Evolutionary conservation across 2,329 filamentous ascomycete species (phyloP).

Genomic region (Arthrinium puccinioides): DNA sequence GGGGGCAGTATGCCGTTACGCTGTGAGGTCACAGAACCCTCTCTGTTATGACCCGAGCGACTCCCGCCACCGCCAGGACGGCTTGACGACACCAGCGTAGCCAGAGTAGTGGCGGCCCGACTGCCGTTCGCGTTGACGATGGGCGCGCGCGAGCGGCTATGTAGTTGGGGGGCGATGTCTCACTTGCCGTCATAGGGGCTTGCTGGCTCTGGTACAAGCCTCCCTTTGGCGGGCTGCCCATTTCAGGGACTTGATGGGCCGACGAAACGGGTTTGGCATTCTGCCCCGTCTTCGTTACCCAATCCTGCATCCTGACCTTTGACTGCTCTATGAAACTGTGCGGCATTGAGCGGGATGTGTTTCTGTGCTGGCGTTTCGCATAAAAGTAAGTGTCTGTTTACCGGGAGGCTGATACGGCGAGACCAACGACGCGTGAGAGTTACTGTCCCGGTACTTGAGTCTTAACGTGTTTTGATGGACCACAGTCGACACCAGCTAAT

Average conservation of each 20-base stretch:
- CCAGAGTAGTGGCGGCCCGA: slow-evolving; percentile 13
- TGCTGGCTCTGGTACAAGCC: slow-evolving; percentile 11
- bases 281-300: slow-evolving; percentile 21
- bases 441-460: too few relatives aligned
- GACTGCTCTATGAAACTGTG: slow-evolving; percentile 23
- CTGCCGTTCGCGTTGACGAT: slow-evolving; percentile 21
- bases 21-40: slow-evolving; percentile 14
- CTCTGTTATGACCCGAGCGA: slow-evolving; percentile 14
- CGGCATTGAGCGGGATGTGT: slow-evolving; percentile 16
- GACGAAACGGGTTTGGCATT: slow-evolving; percentile 15
- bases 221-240: slow-evolving; percentile 14
- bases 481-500: slow-evolving; percentile 14
- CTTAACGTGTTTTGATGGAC: slow-evolving; percentile 16
- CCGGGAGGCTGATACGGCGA: slow-evolving; percentile 6
- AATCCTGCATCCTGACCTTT: slow-evolving; percentile 25
- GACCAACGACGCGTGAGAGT: not conserved
- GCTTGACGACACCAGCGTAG: slow-evolving; percentile 11
- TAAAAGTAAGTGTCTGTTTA: slow-evolving; percentile 3
- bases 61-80: slow-evolving; percentile 11
- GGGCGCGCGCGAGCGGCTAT: slow-evolving; percentile 17
- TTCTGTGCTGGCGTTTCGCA: slow-evolving; percentile 6
- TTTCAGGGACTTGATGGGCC: slow-evolving; percentile 13
- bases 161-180: slow-evolving; percentile 11
- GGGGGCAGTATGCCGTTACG: slow-evolving; percentile 15
- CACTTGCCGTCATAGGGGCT: slow-evolving; percentile 6